Evolutionary conservation across 1,139 yeast genomes (phyloP).

Genomic region (Scheffersomyces illinoinensis): DNA sequence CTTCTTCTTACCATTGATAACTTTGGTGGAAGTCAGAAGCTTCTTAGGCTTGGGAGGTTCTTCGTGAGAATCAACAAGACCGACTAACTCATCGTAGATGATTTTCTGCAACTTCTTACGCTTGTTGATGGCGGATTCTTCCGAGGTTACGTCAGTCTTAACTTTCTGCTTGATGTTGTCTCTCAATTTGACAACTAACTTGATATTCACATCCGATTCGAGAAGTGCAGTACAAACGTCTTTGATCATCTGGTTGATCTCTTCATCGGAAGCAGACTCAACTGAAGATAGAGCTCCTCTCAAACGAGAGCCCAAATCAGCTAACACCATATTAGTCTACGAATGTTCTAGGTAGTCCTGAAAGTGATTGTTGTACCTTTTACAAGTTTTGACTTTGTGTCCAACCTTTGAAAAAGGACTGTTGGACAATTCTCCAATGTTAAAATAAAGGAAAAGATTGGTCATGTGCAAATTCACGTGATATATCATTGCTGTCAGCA

Average conservation of each 20-base stretch:
- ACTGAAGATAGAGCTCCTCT: constrained; percentile 66
- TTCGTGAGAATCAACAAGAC: constrained; percentile 69
- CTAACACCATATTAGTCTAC: constrained; percentile 69
- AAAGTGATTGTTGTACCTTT: background rate
- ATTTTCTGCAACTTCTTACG: constrained; percentile 85
- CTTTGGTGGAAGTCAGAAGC: constrained; percentile 22
- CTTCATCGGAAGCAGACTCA: constrained; percentile 45
- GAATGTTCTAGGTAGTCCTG: background rate
- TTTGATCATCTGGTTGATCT: constrained; percentile 62
- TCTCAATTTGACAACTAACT: constrained; percentile 74
- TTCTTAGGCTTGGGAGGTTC: constrained; percentile 87
- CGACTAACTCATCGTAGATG: constrained; percentile 88
- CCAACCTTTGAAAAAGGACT: background rate
- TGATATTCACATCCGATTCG: constrained; percentile 90
- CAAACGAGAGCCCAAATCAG: constrained; percentile 88
- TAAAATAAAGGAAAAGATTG: background rate
- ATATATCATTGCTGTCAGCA: no score
- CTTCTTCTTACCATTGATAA: constrained; percentile 32
- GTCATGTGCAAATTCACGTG: background rate
- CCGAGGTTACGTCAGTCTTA: constrained; percentile 50
- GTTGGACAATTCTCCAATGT: background rate
- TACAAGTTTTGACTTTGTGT: background rate
- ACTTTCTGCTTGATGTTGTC: constrained; percentile 65
- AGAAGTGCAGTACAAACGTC: constrained; percentile 87
- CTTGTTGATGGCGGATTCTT: constrained; percentile 60